Conservation (phyloP, 169 alveolate genomes). For the Plasmodium coatneyi region DNA sequence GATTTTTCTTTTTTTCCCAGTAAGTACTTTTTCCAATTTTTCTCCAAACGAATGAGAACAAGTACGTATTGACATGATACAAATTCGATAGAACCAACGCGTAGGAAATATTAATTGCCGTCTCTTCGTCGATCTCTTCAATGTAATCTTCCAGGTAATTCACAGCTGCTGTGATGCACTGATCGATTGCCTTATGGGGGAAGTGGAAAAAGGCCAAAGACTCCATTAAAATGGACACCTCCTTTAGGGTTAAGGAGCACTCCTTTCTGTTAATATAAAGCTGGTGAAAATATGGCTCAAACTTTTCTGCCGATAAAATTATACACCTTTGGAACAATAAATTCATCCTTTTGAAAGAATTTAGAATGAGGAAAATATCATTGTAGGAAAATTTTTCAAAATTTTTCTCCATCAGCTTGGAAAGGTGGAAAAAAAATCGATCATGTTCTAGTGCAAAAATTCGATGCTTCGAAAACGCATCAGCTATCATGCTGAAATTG, state of each 20-base stretch:
- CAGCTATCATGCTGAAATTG: conserved; percentile 45
- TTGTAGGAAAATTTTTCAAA: conserved; percentile 63
- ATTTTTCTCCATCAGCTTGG: conserved; percentile 61
- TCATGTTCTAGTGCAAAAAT: conserved; percentile 63
- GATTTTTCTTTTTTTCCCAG: conserved; percentile 81
- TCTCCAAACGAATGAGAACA: conserved; percentile 83
- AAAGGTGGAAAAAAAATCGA: conserved; percentile 57
- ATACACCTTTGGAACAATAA: conserved; percentile 57
- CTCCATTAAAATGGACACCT: conserved; percentile 75
- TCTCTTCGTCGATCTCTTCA: conserved; percentile 77
- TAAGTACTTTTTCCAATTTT: conserved; percentile 80
- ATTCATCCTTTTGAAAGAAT: conserved; percentile 67
- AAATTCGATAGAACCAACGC: conserved; percentile 77
- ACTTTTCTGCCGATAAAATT: conserved; percentile 33
- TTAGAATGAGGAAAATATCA: conserved; percentile 24
- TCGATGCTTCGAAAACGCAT: conserved; percentile 66
- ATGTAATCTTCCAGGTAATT: conserved; percentile 81
- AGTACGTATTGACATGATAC: conserved; percentile 77
- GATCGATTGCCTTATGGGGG: conserved; percentile 29
- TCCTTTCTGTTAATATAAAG: conserved; percentile 40
- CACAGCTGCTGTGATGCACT: conserved; percentile 53
- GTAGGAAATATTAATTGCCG: conserved; percentile 79
- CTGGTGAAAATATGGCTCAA: conserved; percentile 28
- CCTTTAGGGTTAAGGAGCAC: conserved; percentile 59
- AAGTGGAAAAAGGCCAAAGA: conserved; percentile 72